Evolutionary conservation across 2,329 filamentous ascomycete species (phyloP).

Genomic region (Beauveria australis): DNA sequence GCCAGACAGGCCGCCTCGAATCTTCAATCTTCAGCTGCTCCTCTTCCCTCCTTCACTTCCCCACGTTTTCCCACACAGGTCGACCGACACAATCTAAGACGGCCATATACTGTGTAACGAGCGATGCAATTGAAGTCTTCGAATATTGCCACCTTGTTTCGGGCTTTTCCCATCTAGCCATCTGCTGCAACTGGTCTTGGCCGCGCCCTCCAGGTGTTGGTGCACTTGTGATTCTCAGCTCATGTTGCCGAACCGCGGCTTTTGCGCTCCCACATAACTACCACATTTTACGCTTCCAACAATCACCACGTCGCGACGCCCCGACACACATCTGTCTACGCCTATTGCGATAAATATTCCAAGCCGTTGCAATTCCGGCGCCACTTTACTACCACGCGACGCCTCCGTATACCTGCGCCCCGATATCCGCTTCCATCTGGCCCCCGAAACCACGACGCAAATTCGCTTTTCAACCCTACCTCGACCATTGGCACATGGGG

Average conservation of each 20-base stretch:
- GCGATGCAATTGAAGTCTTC: background rate
- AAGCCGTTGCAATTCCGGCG: background rate
- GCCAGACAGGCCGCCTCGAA: background rate
- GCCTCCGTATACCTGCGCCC: background rate
- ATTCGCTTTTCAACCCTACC: background rate
- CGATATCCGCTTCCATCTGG: background rate
- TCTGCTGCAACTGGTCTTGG: background rate
- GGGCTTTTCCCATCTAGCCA: background rate
- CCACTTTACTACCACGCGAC: background rate
- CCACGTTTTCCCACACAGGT: slow-evolving; percentile 2
- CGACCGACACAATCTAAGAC: slow-evolving; percentile 4
- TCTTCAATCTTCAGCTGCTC: slow-evolving; percentile 6
- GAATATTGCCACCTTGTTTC: background rate
- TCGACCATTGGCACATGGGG: background rate
- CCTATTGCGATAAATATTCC: background rate
- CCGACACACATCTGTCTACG: background rate
- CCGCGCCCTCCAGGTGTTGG: background rate
- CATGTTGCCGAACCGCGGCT: slow-evolving; percentile 3
- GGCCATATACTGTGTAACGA: background rate
- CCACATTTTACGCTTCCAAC: background rate
- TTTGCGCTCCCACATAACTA: background rate
- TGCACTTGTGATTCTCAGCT: background rate
- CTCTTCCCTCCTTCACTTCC: slow-evolving; percentile 5
- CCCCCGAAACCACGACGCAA: background rate
- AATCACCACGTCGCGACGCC: background rate